Base-by-base conservation (phyloP, 495 filamentous ascomycete species). In the Chaetomium cochliodes region DNA sequence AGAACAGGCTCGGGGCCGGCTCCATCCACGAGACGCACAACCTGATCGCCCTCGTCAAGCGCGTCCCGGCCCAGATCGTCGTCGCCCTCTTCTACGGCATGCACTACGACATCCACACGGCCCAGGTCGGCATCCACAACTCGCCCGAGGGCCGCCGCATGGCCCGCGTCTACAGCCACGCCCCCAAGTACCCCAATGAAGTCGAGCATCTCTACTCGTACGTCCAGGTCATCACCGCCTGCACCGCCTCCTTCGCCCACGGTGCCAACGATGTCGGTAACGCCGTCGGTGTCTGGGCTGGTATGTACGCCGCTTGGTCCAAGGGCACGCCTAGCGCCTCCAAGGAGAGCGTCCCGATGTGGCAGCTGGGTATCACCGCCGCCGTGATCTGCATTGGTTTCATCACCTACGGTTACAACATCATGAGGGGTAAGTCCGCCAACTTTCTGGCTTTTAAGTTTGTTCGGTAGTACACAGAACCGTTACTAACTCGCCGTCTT, bases 201-300 rank as follows among this genome's bases (percentile, higher is more conserved):
- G 87, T 87, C 69, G 90, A 92, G 78, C 84, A 91, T 76, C 82
- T 84, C 39, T 92, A 88, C 77, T 88, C 88, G 20, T 91, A 89
- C 78, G 76, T 90, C 64, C 90, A 93, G 78, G 74, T 92, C 63
- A 65, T 90, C 51, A 91, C 88, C 20, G 90, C 90, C 57, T 85
- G 84, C 74, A 90, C 88, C 26, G 86, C 87, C 7, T 91, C 88
- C 2, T 90, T 93, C 62, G 86, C 89, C 3, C 90, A 93, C 77
- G 90, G 90, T 58, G 87, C 89, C 69, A 93, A 93, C 74, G 90
- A 93, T 73, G 85, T 93, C 62, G 81, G 85, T 39, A 92, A 92
- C 78, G 87, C 90, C 5, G 85, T 92, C 63, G 90, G 90, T 13
- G 88, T 88, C 47, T 90, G 83, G 78, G 86, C 88, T 30, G 86